Percentiles rank a stretch among this genome's conserved stretches.
Conservation (phyloP, 208 protist species). For the Acanthamoeba healyi region DNA sequence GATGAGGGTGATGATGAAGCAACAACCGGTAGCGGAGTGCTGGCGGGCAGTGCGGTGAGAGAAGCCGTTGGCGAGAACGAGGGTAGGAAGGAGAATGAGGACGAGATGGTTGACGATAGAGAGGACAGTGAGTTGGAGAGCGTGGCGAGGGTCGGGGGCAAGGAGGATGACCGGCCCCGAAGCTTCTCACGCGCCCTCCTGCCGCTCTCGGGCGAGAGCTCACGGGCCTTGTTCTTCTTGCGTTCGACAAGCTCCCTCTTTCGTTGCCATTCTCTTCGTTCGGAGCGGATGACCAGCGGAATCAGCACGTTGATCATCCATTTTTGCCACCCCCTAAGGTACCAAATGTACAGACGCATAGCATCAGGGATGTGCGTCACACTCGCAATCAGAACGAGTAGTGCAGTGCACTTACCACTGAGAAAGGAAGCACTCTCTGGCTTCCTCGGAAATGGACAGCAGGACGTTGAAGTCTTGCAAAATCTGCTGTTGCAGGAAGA, state of each 20-base stretch:
- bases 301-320: slow-evolving; percentile 16
- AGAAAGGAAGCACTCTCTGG: slow-evolving; percentile 42
- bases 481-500: slow-evolving; percentile 46
- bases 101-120: not conserved
- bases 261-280: not conserved
- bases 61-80: not conserved
- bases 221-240: not conserved
- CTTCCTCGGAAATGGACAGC: slow-evolving; percentile 7
- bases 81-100: not conserved
- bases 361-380: too few relatives aligned
- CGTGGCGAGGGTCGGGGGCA: not conserved
- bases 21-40: not conserved
- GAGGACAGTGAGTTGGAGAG: not conserved
- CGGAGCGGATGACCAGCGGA: slow-evolving; percentile 12
- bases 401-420: too few relatives aligned
- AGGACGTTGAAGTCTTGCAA: not conserved
- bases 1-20: not conserved
- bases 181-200: not conserved
- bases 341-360: too few relatives aligned
- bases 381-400: too few relatives aligned
- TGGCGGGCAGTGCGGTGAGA: not conserved
- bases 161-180: not conserved
- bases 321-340: slow-evolving; percentile 33
- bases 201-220: not conserved
- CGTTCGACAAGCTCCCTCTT: not conserved